Evolutionary conservation across 78 protist species (phyloP).

Genomic region (Creolimax fragrantissima): DNA sequence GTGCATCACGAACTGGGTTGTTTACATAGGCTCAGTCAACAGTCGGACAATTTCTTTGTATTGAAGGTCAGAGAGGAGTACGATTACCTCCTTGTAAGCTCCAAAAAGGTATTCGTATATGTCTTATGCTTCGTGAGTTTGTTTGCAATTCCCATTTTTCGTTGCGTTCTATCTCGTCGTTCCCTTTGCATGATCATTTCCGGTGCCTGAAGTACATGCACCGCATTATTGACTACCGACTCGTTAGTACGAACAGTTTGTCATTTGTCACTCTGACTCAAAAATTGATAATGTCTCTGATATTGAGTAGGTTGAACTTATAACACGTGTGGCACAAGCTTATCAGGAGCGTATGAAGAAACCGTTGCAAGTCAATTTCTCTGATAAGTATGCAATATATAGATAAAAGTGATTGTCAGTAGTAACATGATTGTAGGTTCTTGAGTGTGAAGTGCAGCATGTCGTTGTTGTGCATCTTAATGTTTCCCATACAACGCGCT

Average conservation of each 20-base stretch:
- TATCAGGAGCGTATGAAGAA: conserved; percentile 13
- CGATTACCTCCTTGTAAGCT: conserved; percentile 65
- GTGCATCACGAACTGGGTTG: too few species aligned
- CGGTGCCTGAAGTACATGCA: too few species aligned
- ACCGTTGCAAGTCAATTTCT: conserved; percentile 1
- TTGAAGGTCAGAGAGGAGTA: conserved; percentile 61
- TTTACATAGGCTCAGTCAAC: conserved; percentile 22
- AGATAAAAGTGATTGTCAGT: not conserved
- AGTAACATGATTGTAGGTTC: not conserved
- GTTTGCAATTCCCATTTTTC: too few species aligned
- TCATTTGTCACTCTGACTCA: too few species aligned
- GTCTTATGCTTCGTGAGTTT: not conserved
- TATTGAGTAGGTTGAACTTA: not conserved
- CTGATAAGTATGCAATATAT: conserved; percentile 9
- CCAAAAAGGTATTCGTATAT: not conserved
- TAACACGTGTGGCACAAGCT: conserved; percentile 30
- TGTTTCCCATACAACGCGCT: not conserved
- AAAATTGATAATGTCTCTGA: too few species aligned
- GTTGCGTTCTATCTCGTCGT: too few species aligned
- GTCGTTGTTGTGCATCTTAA: not conserved
- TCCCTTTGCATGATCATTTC: too few species aligned
- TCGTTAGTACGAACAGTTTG: too few species aligned
- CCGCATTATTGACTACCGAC: too few species aligned
- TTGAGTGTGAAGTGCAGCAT: not conserved
- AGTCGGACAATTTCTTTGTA: conserved; percentile 61